Evolutionary conservation across 2,329 filamentous ascomycete genomes (phyloP).

Genomic region (Orbilia brochopaga): DNA sequence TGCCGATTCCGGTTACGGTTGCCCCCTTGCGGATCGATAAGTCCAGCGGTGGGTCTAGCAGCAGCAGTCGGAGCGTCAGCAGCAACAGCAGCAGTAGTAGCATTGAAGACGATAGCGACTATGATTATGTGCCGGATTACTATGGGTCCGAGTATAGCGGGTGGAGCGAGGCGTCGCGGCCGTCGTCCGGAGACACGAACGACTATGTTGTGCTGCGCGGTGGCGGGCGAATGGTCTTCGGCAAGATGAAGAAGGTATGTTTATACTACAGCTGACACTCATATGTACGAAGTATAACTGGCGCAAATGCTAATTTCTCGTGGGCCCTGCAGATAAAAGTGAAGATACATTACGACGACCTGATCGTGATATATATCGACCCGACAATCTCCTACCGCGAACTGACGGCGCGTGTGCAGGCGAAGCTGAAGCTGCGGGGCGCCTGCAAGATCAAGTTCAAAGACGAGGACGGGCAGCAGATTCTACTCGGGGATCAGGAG

Average conservation of each 20-base stretch:
- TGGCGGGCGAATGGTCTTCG: conserved; percentile 61
- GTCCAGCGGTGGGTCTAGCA: not conserved
- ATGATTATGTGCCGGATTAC: conserved; percentile 73
- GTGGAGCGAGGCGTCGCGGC: conserved; percentile 58
- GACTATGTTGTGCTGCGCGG: conserved; percentile 79
- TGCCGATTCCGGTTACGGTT: too few relatives aligned
- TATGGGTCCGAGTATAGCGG: conserved; percentile 57
- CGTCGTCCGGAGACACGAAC: conserved; percentile 67
- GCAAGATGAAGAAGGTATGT: conserved; percentile 56
- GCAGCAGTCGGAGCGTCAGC: conserved; percentile 10
- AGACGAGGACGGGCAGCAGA: conserved; percentile 89
- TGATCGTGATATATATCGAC: conserved; percentile 87
- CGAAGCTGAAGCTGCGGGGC: conserved; percentile 82
- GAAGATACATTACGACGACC: conserved; percentile 85
- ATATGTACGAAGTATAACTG: too few relatives aligned
- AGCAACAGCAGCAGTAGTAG: conserved; percentile 19
- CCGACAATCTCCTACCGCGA: conserved; percentile 75
- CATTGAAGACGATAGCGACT: conserved; percentile 5
- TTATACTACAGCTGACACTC: not conserved
- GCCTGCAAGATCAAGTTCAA: conserved; percentile 87
- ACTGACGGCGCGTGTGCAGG: conserved; percentile 77
- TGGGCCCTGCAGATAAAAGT: conserved; percentile 71
- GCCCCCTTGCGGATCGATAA: too few relatives aligned
- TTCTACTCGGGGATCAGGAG: conserved; percentile 95
- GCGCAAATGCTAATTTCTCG: conserved; percentile 6